A percentile compares a stretch with the other conserved stretches of the same genome.
Evolutionary conservation across 345 rosid genomes (phyloP).

Genomic region (Conringia planisiliqua): DNA sequence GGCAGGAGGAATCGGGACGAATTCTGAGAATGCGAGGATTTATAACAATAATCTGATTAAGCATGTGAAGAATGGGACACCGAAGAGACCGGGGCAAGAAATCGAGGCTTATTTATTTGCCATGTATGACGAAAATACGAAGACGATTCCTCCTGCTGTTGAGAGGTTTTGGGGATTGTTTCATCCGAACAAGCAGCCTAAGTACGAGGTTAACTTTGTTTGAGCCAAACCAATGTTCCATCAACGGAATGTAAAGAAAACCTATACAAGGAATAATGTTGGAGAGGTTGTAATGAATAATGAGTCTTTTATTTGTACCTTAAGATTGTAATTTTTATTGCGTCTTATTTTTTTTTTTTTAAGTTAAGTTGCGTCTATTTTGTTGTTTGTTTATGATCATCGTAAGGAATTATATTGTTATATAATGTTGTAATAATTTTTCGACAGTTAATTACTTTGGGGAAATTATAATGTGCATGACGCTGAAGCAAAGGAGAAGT

Average conservation of each 20-base stretch:
- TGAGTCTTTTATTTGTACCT: background rate
- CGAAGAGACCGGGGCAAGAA: conserved; percentile 35
- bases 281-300: background rate
- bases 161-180: conserved; percentile 36
- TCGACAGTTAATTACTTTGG: background rate
- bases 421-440: background rate
- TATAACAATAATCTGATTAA: conserved; percentile 35
- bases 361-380: background rate
- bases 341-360: too few relatives aligned
- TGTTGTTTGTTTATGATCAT: background rate
- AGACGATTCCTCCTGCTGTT: background rate
- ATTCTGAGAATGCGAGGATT: conserved; percentile 29
- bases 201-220: conserved; percentile 28
- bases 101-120: conserved; percentile 45
- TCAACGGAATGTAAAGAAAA: too few relatives aligned
- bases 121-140: conserved; percentile 37
- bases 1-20: conserved; percentile 17
- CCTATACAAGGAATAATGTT: background rate
- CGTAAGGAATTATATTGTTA: background rate
- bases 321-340: too few relatives aligned
- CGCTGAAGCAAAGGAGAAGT: background rate
- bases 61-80: conserved; percentile 39
- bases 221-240: background rate
- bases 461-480: background rate
- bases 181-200: conserved; percentile 11